Base-by-base conservation (phyloP, 257 asterid species). In the Capsicum baccatum region DNA sequence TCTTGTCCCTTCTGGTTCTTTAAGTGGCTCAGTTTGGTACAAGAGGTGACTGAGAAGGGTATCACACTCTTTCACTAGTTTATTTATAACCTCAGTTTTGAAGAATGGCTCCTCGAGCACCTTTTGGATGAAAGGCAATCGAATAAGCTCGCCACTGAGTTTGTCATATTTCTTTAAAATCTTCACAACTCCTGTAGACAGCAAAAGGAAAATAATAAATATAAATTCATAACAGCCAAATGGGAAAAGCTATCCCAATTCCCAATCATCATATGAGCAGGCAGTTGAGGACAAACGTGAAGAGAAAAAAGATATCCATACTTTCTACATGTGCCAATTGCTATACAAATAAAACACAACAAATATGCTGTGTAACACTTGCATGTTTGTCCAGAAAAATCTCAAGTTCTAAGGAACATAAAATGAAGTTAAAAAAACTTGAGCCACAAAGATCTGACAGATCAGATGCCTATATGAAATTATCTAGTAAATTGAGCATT, bases 131-230 rank as follows among this genome's bases (percentile, higher is more conserved):
- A 92, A 95, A 85, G 94, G 94, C 86, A 89, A 63, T 16, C 94
- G 92, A 81, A 92, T 89, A 35, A 89, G 90, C 59, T 87, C 94
- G 1, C 95, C 94, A 64, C 93, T 91, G 91, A 87, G 92, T 87
- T 92, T 94, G 67, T 92, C 97, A n/a, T 91, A 91, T 85, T 95
- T 93, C 91, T 95, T 95, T 90, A 93, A 80, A 48, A 93, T 93
- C 93, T 95, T 95, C 84, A 91, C 88, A 64, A 94, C 85, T 79
- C 97, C 98, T 94, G 89, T 86, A 76, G 70, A 85, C n/a, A 85
- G 71, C 33, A 85, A 5, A 55, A 33, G 47, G 57, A 62, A 76
- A 52, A 80, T 39, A 39, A 39, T 39, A 39, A 39, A 11, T 48
- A 60, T 21, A 42, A 10, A n/a, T 47, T 47, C 80, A 19, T 73